These are phyloP conservation scores for Aspergillus bertholletiae DNA, from an alignment of 495 filamentous ascomycete species.

Conservation along the genomic window DNA sequence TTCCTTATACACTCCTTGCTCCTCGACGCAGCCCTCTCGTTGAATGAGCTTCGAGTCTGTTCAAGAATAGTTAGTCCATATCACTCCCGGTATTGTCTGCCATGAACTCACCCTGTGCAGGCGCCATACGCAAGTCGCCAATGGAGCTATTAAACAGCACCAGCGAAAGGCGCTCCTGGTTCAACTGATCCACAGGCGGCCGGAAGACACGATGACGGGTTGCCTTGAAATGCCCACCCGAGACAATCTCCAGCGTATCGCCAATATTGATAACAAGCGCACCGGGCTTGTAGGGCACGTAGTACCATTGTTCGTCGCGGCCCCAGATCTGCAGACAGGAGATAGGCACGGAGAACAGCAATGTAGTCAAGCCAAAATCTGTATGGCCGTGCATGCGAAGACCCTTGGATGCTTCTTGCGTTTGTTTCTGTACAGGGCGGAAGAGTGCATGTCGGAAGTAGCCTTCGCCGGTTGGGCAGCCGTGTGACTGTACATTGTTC, in stretches of 20 bases:
- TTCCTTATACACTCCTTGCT: constrained; percentile 39
- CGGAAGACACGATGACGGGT: constrained; percentile 42
- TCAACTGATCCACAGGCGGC: constrained; percentile 37
- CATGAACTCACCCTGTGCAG: constrained; percentile 20
- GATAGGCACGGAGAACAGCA: constrained; percentile 43
- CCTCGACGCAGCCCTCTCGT: constrained; percentile 36
- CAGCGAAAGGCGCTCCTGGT: constrained; percentile 37
- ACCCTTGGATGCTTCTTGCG: constrained; percentile 33
- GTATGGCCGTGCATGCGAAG: constrained; percentile 46
- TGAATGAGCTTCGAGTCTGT: constrained; percentile 36
- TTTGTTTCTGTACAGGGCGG: constrained; percentile 35
- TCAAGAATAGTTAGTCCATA: not conserved
- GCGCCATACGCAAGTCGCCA: constrained; percentile 34
- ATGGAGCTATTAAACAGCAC: constrained; percentile 43
- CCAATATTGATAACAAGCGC: constrained; percentile 46
- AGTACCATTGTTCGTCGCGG: constrained; percentile 39
- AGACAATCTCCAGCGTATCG: constrained; percentile 43
- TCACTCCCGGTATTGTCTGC: not conserved
- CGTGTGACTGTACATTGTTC: constrained; percentile 43
- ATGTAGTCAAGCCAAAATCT: constrained; percentile 39
- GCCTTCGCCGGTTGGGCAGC: constrained; percentile 39
- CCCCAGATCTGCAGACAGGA: constrained; percentile 42
- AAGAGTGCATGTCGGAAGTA: constrained; percentile 47
- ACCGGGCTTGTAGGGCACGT: constrained; percentile 41
- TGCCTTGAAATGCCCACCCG: constrained; percentile 47